Evolutionary conservation across 2,329 filamentous ascomycete genomes (phyloP), one percentile per base, ranked within the genome.

Genomic region (Peltaster fructicola): DNA sequence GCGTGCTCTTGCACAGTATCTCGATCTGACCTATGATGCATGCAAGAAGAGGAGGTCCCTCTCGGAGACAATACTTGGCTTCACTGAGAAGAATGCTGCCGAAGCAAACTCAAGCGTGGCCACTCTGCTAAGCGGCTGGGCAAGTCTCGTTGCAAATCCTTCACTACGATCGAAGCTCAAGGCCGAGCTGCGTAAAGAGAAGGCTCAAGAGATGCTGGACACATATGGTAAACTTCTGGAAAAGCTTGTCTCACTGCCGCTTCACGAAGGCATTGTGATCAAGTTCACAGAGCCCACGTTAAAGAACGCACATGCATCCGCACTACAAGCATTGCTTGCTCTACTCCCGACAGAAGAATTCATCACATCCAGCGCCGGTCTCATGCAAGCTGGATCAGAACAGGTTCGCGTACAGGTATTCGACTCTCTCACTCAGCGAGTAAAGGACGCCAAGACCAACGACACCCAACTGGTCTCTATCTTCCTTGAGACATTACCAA

Each of bases 311-410:
- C 59, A 59, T 41, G 74, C 76, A 18, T 68, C 77, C 29, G 67
- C 80, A 1, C 61, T 95, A 23, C 71, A 77, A 10, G 75, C 76
- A 33, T 58, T 91, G n/a, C 63, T 98, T 24, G 75, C 79, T 34
- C 65, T 93, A 5, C 62, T 92, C 20, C 85, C 84, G 0, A 82
- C 85, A 3, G 64, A 71, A 25, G 81, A 93, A 51, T 88, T 95
- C 49, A 71, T 95, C 48, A 79, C 80, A 47, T 78, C 82, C 7
- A 75, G 90, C 19, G 79, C 91, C 45, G 68, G 71, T 14, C 61
- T 98, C 15, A 68, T 95, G 17, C 68, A 78, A 36, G 68, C 74
- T 23, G 70, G 77, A 5, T 73, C 81, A 35, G 64, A 79, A 37
- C 68, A 77, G 23, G 56, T 63, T 24, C 76, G 78, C 2, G 72